Evolutionary conservation across 169 alveolate genomes (phyloP).

Genomic region (Perkinsus chesapeaki): DNA sequence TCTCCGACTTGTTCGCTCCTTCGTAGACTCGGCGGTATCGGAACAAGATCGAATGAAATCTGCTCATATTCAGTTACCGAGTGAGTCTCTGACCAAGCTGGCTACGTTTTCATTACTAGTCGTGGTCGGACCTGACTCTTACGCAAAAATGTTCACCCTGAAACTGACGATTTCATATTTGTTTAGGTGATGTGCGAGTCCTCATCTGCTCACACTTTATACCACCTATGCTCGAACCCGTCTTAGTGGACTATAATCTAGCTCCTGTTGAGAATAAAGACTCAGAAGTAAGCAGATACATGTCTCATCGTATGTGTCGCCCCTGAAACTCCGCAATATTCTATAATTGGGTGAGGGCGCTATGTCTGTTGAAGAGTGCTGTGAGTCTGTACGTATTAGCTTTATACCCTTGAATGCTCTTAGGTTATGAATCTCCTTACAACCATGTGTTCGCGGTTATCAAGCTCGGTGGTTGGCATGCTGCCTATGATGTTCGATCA

Average conservation of each 20-base stretch:
- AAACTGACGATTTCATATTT: background rate
- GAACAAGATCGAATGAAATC: background rate
- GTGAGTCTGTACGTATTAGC: slow-evolving; percentile 41
- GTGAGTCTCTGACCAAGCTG: background rate
- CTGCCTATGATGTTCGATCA: slow-evolving; percentile 66
- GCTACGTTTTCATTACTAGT: background rate
- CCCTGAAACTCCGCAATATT: slow-evolving; percentile 17
- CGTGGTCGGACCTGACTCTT: background rate
- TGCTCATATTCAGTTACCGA: background rate
- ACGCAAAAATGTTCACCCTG: background rate
- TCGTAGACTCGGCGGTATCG: background rate
- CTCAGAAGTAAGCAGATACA: slow-evolving; percentile 31
- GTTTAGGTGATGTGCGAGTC: background rate
- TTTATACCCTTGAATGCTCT: slow-evolving; percentile 47
- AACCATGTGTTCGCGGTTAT: slow-evolving; percentile 49
- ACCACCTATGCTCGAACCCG: background rate
- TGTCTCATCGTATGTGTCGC: slow-evolving; percentile 35
- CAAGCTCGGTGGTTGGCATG: slow-evolving; percentile 50
- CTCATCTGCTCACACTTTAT: background rate
- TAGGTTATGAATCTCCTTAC: slow-evolving; percentile 51
- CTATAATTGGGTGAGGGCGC: slow-evolving; percentile 31
- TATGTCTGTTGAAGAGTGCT: slow-evolving; percentile 40
- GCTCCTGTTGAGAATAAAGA: slow-evolving; percentile 17
- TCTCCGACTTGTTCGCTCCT: background rate
- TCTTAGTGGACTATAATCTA: background rate